Evolutionary conservation across 2,329 filamentous ascomycete genomes (phyloP), one percentile per base, ranked within the genome.

Genomic region (Orbilia oligospora): DNA sequence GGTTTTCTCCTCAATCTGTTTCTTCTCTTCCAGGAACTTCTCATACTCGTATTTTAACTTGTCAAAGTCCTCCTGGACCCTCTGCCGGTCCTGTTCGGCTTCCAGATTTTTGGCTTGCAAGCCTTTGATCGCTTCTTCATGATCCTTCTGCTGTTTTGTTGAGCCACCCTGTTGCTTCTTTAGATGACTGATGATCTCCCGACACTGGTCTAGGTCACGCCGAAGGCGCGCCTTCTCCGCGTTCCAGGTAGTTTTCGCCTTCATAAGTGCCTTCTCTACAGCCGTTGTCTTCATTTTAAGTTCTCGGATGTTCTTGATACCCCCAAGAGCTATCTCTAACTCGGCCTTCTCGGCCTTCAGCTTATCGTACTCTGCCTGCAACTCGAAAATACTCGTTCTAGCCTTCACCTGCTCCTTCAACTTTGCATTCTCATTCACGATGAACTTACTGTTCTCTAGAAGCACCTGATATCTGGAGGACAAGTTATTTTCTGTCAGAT

Each of bases 341-440:
- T 10, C 18, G 4, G 18, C 56, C 36, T 27, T 44, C 20, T 61
- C 20, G 3, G 33, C 36, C 22, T 61, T 30, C 65, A 65, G n/a
- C 36, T 48, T n/a, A 22, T 75, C 55, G 22, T 63, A 64, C 20
- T 44, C 46, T 4, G 27, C 46, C 20, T 49, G 27, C n/a, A 58
- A 24, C 16, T 64, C 53, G 14, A 5, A 20, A 27, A 44, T 30
- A 24, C 16, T 33, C 5, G 46, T 51, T 10, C 18, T 12, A 2
- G 46, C 46, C 12, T 22, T 24, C 30, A 53, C 5, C 16, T 49
- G 46, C 6, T 58, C 56, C 44, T 55, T 44, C 51, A 77, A 30
- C 18, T 48, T 55, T 5, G 14, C 38, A 33, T 77, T 77, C 12
- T 67, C 44, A 14, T 20, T 9, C 18, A 77, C 41, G 2, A 64